Conservation (phyloP, 371 early-diverging fungal species). For the Rhizopus sp. region DNA sequence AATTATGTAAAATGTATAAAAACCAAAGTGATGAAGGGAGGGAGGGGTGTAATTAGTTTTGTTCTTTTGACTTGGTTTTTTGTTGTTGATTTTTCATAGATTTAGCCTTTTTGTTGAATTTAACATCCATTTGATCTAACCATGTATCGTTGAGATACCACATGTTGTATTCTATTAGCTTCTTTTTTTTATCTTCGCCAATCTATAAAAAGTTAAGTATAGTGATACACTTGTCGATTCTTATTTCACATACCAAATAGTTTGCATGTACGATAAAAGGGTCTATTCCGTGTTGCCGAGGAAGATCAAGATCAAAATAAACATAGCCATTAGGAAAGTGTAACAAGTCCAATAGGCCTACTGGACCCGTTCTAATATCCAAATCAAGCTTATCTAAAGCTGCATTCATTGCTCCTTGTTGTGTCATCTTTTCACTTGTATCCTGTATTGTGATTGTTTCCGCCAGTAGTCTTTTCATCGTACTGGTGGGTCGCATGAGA, state of each 20-base stretch:
- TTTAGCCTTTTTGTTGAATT: constrained; percentile 1
- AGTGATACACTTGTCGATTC: too few species aligned
- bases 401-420: constrained; percentile 45
- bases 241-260: constrained; percentile 28
- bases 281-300: constrained; percentile 30
- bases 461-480: constrained; percentile 37
- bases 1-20: too few species aligned
- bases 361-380: constrained; percentile 32
- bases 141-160: constrained; percentile 49
- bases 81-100: too few species aligned
- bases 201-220: constrained; percentile 13
- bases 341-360: constrained; percentile 39
- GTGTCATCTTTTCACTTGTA: constrained; percentile 28
- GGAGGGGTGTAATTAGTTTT: too few species aligned
- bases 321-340: constrained; percentile 46
- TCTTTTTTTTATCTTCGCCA: constrained; percentile 55
- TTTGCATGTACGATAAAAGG: constrained; percentile 48
- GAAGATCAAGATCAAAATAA: constrained; percentile 36
- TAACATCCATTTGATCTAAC: constrained; percentile 29
- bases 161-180: constrained; percentile 21
- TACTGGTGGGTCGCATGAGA: constrained; percentile 36
- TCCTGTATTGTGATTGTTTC: constrained; percentile 43
- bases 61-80: too few species aligned
- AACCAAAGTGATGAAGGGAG: too few species aligned
- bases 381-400: constrained; percentile 31